phyloP scores from a whole-genome alignment of 768 basidiomycete species.

The Flagelloscypha sp. region DNA sequence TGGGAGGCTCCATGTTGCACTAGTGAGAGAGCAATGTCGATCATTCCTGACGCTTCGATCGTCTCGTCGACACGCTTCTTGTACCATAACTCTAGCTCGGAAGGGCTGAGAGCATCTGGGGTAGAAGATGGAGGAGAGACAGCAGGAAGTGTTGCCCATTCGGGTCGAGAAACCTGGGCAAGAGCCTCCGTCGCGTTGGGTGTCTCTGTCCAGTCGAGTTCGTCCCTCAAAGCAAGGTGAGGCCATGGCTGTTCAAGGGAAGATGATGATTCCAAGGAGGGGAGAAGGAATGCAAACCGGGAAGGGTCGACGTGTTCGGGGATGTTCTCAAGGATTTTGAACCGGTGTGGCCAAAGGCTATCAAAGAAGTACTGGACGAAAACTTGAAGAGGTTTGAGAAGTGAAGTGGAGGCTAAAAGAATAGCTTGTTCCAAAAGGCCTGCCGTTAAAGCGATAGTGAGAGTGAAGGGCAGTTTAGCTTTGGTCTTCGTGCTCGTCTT shows the following conservation, averaged over 20 bases:
- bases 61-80: slow-evolving; percentile 50
- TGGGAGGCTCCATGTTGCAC: slow-evolving; percentile 83
- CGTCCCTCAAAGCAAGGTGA: slow-evolving; percentile 39
- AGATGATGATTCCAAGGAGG: slow-evolving; percentile 42
- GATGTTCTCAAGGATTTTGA: slow-evolving; percentile 60
- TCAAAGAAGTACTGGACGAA: slow-evolving; percentile 51
- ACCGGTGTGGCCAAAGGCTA: slow-evolving; percentile 60
- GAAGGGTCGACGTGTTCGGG: slow-evolving; percentile 67
- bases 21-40: slow-evolving; percentile 70
- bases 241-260: slow-evolving; percentile 32
- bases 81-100: slow-evolving; percentile 71
- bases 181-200: slow-evolving; percentile 33
- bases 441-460: slow-evolving; percentile 56
- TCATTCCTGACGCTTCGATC: slow-evolving; percentile 59
- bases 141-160: slow-evolving; percentile 9
- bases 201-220: slow-evolving; percentile 53
- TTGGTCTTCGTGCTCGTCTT: slow-evolving; percentile 16
- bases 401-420: slow-evolving; percentile 54
- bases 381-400: slow-evolving; percentile 48
- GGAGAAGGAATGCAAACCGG: slow-evolving; percentile 54
- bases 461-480: slow-evolving; percentile 36
- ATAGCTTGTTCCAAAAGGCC: slow-evolving; percentile 54
- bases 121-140: slow-evolving; percentile 9
- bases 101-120: slow-evolving; percentile 30
- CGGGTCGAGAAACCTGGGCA: slow-evolving; percentile 20